Conservation (phyloP, 2,329 filamentous ascomycete species). For the Calcarisporium arbuscula region DNA sequence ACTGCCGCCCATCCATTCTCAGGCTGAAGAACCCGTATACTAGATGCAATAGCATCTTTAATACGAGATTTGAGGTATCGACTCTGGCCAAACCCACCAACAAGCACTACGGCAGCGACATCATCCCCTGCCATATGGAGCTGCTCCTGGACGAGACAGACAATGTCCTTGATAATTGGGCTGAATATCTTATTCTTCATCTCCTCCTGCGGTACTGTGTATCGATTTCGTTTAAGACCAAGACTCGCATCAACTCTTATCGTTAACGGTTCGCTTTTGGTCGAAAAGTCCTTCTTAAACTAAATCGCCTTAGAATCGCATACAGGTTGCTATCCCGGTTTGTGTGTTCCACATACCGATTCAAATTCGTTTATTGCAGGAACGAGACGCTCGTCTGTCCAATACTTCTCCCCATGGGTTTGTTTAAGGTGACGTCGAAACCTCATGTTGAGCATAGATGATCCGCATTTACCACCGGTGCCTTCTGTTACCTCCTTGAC, state of each 20-base stretch:
- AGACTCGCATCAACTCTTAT: constrained; percentile 28
- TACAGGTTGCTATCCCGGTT: constrained; percentile 13
- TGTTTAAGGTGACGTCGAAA: constrained; percentile 38
- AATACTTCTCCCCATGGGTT: constrained; percentile 36
- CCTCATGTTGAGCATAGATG: constrained; percentile 40
- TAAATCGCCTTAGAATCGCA: constrained; percentile 13
- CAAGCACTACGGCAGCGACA: constrained; percentile 36
- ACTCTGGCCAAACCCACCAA: constrained; percentile 43
- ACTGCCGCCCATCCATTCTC: constrained; percentile 44
- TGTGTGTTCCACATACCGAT: constrained; percentile 33
- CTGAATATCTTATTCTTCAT: constrained; percentile 55
- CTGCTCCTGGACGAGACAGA: constrained; percentile 35
- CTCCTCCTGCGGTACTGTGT: constrained; percentile 41
- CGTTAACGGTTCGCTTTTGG: constrained; percentile 26
- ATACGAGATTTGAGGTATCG: constrained; percentile 37
- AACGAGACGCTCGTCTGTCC: constrained; percentile 34
- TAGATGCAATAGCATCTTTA: constrained; percentile 23
- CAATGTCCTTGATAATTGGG: constrained; percentile 35
- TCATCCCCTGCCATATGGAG: constrained; percentile 27
- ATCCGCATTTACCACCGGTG: constrained; percentile 43
- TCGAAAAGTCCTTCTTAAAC: constrained; percentile 32
- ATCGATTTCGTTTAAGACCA: constrained; percentile 23
- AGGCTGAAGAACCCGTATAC: constrained; percentile 40
- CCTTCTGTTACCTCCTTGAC: constrained; percentile 43
- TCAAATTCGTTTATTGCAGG: constrained; percentile 38